Evolutionary conservation across 306 rosid genomes (phyloP), one percentile per base, ranked within the genome.

Genomic region (Sicyos edulis): DNA sequence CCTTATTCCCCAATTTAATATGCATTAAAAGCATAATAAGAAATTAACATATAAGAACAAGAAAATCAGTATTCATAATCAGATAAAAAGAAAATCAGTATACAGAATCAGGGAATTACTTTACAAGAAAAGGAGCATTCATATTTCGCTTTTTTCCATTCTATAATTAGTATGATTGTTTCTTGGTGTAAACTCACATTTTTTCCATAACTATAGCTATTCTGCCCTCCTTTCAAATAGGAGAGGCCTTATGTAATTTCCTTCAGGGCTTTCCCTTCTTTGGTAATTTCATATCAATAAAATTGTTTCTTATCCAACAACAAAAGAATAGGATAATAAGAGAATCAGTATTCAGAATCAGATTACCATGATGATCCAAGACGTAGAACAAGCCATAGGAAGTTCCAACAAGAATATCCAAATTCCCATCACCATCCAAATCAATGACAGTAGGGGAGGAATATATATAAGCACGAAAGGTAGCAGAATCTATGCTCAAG

Each of bases 401-500:
- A 72, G 99, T 93, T 63, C 99, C 99, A 67, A 93, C 89, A 75
- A 93, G 92, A 80, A 93, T 87, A 78, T 93, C 99, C 81, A 93
- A 76, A 80, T 86, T 83, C 49, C 99, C 99, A 80, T 93, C 99
- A 73, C 97, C 99, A 83, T 93, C 99, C 84, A 93, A 89, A 81
- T 93, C 99, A 8, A 79, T 84, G 20, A 93, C 95, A 74, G 91
- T 88, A 63, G 99, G 99, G 40, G 99, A 85, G 80, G 97, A 91
- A 81, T 88, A 86, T 80, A 93, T 82, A 78, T 85, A 88, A 72
- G 89, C 97, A 63, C 87, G 88, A 77, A 80, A 93, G 24, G 80
- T 75, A 74, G 84, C 83, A 56, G 86, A 77, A 72, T 93, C 97
- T 19, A 95, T 93, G 83, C 99, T 93, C 84, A 88, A 75, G 86